Conservation (phyloP, 1,284 basidiomycete species). For the Baeospora myosura region DNA sequence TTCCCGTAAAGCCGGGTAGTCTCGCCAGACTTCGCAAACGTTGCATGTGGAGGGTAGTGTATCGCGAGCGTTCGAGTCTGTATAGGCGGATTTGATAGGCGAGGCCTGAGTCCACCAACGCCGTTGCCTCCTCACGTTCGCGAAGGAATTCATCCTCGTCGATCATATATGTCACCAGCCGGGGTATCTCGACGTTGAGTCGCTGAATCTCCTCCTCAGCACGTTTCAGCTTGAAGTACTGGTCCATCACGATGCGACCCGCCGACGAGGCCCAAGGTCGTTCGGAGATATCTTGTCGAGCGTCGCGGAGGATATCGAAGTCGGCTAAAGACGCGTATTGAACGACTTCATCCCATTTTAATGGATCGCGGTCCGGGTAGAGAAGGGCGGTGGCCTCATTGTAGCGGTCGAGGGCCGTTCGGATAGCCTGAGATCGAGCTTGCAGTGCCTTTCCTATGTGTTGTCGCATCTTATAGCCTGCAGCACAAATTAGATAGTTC, state of each 20-base stretch:
- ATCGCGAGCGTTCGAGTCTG: background rate
- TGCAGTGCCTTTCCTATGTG: constrained; percentile 13
- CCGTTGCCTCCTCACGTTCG: background rate
- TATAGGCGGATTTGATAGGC: background rate
- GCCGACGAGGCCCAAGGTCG: constrained; percentile 15
- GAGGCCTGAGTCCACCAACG: background rate
- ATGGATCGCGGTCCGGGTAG: constrained; percentile 1
- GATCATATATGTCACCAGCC: constrained; percentile 17
- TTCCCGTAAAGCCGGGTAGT: background rate
- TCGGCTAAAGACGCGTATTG: constrained; percentile 18
- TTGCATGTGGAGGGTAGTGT: background rate
- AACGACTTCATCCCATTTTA: constrained; percentile 16
- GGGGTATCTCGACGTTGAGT: constrained; percentile 18
- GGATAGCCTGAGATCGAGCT: constrained; percentile 9
- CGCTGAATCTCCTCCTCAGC: constrained; percentile 19
- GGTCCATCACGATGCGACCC: constrained; percentile 12
- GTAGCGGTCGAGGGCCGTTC: constrained; percentile 10
- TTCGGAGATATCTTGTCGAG: constrained; percentile 14
- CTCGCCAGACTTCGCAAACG: background rate
- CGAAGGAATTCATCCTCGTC: constrained; percentile 12
- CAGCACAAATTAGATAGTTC: background rate
- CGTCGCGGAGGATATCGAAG: constrained; percentile 19
- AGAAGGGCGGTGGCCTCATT: constrained; percentile 7
- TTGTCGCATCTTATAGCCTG: constrained; percentile 15
- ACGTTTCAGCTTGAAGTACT: constrained; percentile 17